Evolutionary conservation across 106 monocot genomes (phyloP), one percentile per base, ranked within the genome.

Genomic region (Gastrodia elata): DNA sequence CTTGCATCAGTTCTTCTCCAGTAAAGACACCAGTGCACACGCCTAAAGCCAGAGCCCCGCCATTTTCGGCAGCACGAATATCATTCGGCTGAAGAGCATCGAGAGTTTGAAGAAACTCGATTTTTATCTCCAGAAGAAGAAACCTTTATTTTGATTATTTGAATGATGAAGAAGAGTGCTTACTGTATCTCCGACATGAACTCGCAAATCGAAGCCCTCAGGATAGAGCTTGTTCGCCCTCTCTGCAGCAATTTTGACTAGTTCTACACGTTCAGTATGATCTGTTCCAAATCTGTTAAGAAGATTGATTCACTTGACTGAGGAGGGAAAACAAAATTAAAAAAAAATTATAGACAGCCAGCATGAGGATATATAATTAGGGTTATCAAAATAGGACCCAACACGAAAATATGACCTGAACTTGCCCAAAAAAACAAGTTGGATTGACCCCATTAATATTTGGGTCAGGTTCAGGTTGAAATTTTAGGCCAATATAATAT

Each of bases 111-210:
- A 11, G 28, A 68, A 37, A 25, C 13, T 34, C 32, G n/a, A 35
- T 30, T 4, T 28, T 11, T 4, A 44, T 15, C 6, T 28, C 8
- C n/a, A 8, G 9, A 73, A 35, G 16, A 18, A 4, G 37, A 37
- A 67, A 11, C 2, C 26, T 18, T 37, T 0, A 67, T 15, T 3
- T 56, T 56, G 30, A 32, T n/a, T 57, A 30, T 8, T 35, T 35
- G 4, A 22, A 28, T 18, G 4, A 68, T 34, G 25, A 57, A 68
- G n/a, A 59, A 39, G 15, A 68, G 15, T 14, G 56, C 84, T 39
- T 74, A 87, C 87, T 11, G 87, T 87, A 79, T 87, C 87, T 72
- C 87, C 87, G 74, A 87, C 84, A 77, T 87, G 87, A 1, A 83
- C 84, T 26, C 77, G 80, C 39, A 87, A 73, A 52, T 82, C 82